These are phyloP conservation scores for Poa pratensis DNA, from an alignment of 176 grass and related monocot species.

Conservation along the genomic window DNA sequence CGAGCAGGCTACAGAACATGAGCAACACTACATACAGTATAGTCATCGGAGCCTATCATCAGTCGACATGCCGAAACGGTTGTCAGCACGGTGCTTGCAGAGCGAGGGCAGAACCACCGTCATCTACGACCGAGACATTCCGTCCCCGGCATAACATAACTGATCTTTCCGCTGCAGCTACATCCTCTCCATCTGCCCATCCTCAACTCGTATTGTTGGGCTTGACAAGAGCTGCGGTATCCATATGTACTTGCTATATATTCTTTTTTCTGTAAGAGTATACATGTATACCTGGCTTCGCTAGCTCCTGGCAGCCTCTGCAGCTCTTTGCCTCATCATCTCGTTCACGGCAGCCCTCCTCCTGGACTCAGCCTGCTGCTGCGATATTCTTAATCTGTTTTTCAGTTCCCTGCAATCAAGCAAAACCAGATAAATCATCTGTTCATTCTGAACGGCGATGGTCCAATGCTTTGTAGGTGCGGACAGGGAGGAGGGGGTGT, in stretches of 20 bases:
- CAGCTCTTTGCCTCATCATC: constrained; percentile 80
- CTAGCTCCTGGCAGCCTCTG: constrained; percentile 47
- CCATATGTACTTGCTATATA: background rate
- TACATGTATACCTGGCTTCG: constrained; percentile 2
- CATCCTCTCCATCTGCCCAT: background rate
- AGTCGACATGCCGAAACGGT: background rate
- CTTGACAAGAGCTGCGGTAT: background rate
- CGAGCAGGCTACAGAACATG: background rate
- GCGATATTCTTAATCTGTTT: constrained; percentile 44
- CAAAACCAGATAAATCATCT: background rate
- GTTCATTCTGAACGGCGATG: background rate
- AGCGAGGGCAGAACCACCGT: background rate
- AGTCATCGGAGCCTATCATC: background rate
- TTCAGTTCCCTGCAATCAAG: constrained; percentile 50
- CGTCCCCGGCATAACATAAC: constrained; percentile 20
- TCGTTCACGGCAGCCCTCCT: constrained; percentile 83
- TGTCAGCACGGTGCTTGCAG: background rate
- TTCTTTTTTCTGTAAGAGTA: background rate
- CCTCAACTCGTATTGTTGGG: background rate
- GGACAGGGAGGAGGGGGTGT: background rate
- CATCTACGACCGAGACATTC: background rate
- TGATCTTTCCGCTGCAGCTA: background rate
- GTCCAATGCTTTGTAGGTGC: background rate
- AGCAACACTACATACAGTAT: constrained; percentile 13
- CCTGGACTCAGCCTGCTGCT: constrained; percentile 73